Evolutionary conservation across 2,329 filamentous ascomycete genomes (phyloP), one percentile per base, ranked within the genome.

Genomic region (Aureobasidium musti): DNA sequence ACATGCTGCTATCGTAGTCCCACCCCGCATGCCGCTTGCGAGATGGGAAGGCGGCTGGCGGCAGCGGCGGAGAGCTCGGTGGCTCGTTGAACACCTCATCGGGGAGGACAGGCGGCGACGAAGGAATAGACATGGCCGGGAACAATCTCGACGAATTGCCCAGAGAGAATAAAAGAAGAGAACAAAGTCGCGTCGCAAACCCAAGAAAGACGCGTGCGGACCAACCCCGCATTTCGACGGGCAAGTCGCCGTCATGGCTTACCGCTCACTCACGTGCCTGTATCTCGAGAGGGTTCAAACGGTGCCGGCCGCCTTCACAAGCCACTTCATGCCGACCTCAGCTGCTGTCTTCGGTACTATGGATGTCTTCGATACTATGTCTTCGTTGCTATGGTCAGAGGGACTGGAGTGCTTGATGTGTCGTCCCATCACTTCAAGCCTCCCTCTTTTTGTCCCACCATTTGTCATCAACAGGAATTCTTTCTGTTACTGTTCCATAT

Each of bases 1-100:
- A 91, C 69, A 84, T 78, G 43, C 68, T 70, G 68, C 70, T 72
- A 37, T 70, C 75, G 54, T 72, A 72, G 41, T 75, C 75, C 47
- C 61, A 53, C 5, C 69, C 70, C 28, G 73, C 70, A 41, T 70
- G 72, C 37, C 75, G 72, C 66, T 77, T 77, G n/a, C 74, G 72
- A 0, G 59, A 63, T 11, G 54, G 61, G 28, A 63, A 54, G 14
- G 26, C 30, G 23, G 54, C 43, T 13, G 68, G 67, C 19, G 65
- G 64, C 10, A 68, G 50, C 13, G 67, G 67, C 19, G 68, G 68
- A 2, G 68, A 69, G 45, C 67, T 69, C 23, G 68, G 68, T 11
- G 49, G 49, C 19, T 64, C 59, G 11, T 50, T 50, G 59, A 64
- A 64, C 0, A 66, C 33, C 17, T 69, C 63, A 26, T 57, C 60